Percentiles rank a stretch among this genome's conserved stretches.
These are phyloP conservation scores for Kwoniella shandongensis DNA, from an alignment of 768 basidiomycete species.

Conservation along the genomic window DNA sequence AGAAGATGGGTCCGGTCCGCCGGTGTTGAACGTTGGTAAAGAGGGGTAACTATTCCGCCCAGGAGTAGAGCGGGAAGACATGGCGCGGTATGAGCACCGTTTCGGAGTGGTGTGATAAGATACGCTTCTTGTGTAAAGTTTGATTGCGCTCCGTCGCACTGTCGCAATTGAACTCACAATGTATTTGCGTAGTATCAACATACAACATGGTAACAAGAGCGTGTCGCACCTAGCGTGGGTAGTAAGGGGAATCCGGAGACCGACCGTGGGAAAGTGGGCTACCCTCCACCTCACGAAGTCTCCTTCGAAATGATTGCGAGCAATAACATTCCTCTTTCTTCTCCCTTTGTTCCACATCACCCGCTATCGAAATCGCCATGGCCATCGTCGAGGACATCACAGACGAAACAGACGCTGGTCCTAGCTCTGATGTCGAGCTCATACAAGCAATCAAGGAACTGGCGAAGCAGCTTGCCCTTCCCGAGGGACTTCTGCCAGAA, in stretches of 20 bases:
- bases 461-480: slow-evolving; percentile 19
- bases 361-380: slow-evolving; percentile 10
- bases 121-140: too few species aligned
- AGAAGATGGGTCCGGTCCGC: slow-evolving; percentile 12
- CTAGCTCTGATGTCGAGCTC: slow-evolving; percentile 9
- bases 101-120: background rate
- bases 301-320: too few species aligned
- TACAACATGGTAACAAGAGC: too few species aligned
- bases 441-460: slow-evolving; percentile 10
- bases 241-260: too few species aligned
- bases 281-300: too few species aligned
- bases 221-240: too few species aligned
- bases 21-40: slow-evolving; percentile 3
- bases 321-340: too few species aligned
- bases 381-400: slow-evolving; percentile 38
- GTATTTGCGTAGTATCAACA: too few species aligned
- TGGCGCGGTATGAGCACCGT: slow-evolving; percentile 1
- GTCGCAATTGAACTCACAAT: too few species aligned
- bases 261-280: too few species aligned
- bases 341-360: too few species aligned
- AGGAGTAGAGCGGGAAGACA: slow-evolving; percentile 19
- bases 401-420: slow-evolving; percentile 7
- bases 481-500: slow-evolving; percentile 27
- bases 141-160: too few species aligned
- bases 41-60: slow-evolving; percentile 4